Evolutionary conservation across 2,329 filamentous ascomycete species (phyloP), one percentile per base, ranked within the genome.

Genomic region (Ophiostoma triangulosporum): DNA sequence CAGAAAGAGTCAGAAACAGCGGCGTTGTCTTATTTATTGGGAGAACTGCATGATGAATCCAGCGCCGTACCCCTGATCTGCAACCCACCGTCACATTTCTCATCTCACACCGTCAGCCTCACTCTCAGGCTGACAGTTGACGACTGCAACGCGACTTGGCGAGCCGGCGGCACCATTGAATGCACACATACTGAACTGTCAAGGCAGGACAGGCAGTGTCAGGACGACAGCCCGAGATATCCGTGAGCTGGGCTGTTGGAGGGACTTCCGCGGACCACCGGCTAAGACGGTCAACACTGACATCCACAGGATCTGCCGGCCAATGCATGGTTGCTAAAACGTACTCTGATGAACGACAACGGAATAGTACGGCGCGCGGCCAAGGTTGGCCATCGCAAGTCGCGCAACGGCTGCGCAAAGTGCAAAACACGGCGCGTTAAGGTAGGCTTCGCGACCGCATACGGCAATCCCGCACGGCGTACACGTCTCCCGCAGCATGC

Each of bases 331-430:
- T 17, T 26, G 35, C 35, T 31, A 2, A 17, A 27, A 3, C 22
- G 17, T n/a, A 7, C 26, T n/a, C 26, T 27, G 14, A 46, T 46
- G 43, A 26, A 46, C 15, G 43, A 17, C 43, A 46, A 29, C 29
- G 9, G 26, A n/a, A 31, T 9, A 14, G n/a, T 15, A 29, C 43
- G 43, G 43, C 43, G 24, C 3, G 58, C 50, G 1, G 58, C 60
- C 53, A 64, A 63, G 56, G 57, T 64, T 11, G 62, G 62, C 22
- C 63, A 65, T 48, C 60, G 61, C 48, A 65, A 65, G 51, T 64
- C 63, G 11, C 62, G 64, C 36, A 63, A 64, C 20, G 64, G 64
- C 3, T 65, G 64, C 52, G 53, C 56, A 9, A 63, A 60, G 15
- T 65, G 63, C 56, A 65, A 65, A 45, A 51, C 53, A 1, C 60